Percentiles rank a stretch among this genome's conserved stretches.
These are phyloP conservation scores for Globisporangium cystogenes DNA, from an alignment of 352 stramenopile species.

Conservation along the genomic window DNA sequence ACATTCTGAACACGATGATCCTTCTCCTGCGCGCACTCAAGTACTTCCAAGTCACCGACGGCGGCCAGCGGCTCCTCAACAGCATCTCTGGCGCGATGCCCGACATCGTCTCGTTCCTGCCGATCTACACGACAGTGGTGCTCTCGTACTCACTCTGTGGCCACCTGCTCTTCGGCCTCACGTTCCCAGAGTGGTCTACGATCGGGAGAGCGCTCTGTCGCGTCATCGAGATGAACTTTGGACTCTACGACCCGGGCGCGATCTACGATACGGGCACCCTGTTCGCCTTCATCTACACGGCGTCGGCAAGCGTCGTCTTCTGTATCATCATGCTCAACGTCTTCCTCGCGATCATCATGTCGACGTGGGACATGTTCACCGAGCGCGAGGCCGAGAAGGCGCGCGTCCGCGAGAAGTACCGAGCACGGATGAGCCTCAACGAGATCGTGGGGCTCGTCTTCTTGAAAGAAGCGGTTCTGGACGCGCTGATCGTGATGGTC, in stretches of 20 bases:
- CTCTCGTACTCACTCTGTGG: constrained; percentile 56
- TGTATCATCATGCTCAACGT: constrained; percentile 79
- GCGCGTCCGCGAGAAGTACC: constrained; percentile 38
- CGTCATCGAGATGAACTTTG: constrained; percentile 73
- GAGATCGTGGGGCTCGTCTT: constrained; percentile 36
- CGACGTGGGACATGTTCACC: constrained; percentile 55
- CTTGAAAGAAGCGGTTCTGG: constrained; percentile 40
- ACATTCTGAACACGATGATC: constrained; percentile 57
- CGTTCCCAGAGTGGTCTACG: constrained; percentile 59
- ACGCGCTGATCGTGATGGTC: constrained; percentile 41
- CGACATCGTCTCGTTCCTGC: constrained; percentile 59
- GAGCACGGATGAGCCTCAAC: constrained; percentile 23
- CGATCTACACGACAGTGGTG: constrained; percentile 57
- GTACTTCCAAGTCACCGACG: constrained; percentile 67
- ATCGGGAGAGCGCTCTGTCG: constrained; percentile 47
- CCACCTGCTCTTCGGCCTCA: constrained; percentile 63
- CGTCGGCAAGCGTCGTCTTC: constrained; percentile 58
- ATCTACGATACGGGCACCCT: constrained; percentile 58
- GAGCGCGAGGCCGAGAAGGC: constrained; percentile 45
- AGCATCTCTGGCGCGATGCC: constrained; percentile 63
- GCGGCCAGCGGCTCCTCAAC: constrained; percentile 43
- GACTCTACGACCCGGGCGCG: constrained; percentile 53
- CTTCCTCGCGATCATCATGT: constrained; percentile 76
- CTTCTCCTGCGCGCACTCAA: constrained; percentile 50
- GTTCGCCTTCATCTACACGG: constrained; percentile 58